Evolutionary conservation across 2,329 filamentous ascomycete genomes (phyloP).

Genomic region (Claviceps arundinis): DNA sequence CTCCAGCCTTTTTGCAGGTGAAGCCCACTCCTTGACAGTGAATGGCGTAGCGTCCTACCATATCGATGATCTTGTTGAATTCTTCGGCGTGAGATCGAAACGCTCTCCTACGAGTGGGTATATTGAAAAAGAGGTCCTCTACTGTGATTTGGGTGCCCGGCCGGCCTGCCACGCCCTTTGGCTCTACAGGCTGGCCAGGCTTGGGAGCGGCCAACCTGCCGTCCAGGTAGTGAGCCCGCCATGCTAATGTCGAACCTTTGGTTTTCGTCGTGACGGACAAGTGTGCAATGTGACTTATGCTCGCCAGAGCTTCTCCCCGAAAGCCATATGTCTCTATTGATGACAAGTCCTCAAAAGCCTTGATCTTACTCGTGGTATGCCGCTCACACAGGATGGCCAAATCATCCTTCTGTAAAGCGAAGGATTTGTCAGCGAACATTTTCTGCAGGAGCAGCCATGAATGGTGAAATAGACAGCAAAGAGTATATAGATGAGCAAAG

Average conservation of each 20-base stretch:
- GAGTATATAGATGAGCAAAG: neutral
- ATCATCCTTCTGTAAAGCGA: constrained; percentile 60
- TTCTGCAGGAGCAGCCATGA: neutral
- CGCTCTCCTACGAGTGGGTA: constrained; percentile 74
- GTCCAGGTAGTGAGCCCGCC: constrained; percentile 76
- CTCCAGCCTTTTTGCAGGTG: constrained; percentile 92
- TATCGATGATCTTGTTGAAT: constrained; percentile 93
- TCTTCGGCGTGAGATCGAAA: constrained; percentile 90
- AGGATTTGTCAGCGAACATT: too few species aligned
- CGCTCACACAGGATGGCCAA: constrained; percentile 84
- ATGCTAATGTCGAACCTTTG: constrained; percentile 74
- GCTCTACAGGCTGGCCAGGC: constrained; percentile 74
- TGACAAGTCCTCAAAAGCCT: constrained; percentile 80
- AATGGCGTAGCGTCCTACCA: constrained; percentile 84
- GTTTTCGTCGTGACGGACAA: constrained; percentile 91
- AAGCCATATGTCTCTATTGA: constrained; percentile 96
- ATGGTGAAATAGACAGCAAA: neutral
- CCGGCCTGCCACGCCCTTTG: constrained; percentile 75
- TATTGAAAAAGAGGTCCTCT: constrained; percentile 94
- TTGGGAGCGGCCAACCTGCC: constrained; percentile 73
- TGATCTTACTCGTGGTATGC: constrained; percentile 93
- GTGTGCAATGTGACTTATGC: constrained; percentile 97
- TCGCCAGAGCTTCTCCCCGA: constrained; percentile 86
- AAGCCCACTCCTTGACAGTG: constrained; percentile 88
- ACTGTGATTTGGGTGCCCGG: constrained; percentile 91